Evolutionary conservation across 495 filamentous ascomycete species (phyloP), one percentile per base, ranked within the genome.

Genomic region (Podospora sp.): DNA sequence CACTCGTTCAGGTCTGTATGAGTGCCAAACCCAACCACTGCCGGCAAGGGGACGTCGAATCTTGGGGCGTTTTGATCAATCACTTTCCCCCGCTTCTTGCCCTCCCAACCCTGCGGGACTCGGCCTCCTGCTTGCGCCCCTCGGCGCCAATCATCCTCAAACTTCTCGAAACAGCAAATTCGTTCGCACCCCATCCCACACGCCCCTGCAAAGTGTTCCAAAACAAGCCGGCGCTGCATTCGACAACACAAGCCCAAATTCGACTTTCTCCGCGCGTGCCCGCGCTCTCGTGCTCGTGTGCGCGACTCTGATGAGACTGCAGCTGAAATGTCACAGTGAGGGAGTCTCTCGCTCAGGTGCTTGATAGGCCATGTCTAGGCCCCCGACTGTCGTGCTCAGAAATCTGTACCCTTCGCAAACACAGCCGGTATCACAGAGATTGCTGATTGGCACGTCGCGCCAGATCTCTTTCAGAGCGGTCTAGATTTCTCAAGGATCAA

Each of bases 401-500:
- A 36, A 49, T 18, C 40, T 35, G 33, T 57, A 36, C 62, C 27
- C 62, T 53, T 25, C 62, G 24, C 27, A 12, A 29, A 21, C 51
- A 35, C n/a, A 2, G 2, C 20, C 8, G 51, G 63, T 65, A 24
- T 24, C 52, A 65, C 63, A 5, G 51, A 50, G 21, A 26, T 24
- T 7, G 52, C 51, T 57, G 63, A 58, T 58, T 65, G 63, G 63
- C 27, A 29, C 49, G 49, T 51, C 49, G 24, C 8, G 46, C 46
- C 61, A 63, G 61, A 63, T 63, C 61, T 51, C 49, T 53, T 24
- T 24, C 52, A 57, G 51, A 51, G 63, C 63, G 63, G 63, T 58
- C 33, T 62, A 50, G 63, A 49, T 1, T 5, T 18, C 22, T 29
- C 62, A 14, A 21, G 27, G 63, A 25, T 56, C 33, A 57, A 56